phyloP scores from a whole-genome alignment of 805 yeast genomes.

The Brettanomyces custersianus region DNA sequence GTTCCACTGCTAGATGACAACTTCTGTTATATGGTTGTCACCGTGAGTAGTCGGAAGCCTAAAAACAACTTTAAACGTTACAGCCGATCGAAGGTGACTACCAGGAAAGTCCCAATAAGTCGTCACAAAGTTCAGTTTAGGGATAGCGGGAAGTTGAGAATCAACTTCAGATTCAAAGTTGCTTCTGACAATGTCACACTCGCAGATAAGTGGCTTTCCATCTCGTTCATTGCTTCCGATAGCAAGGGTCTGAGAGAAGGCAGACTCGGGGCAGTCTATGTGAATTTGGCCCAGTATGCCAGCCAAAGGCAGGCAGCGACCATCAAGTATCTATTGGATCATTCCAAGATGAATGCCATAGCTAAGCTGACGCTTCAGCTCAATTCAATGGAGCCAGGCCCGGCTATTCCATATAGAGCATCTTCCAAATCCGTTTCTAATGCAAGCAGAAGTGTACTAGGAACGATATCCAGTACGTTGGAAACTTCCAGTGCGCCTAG shows the following conservation, averaged over 20 bases:
- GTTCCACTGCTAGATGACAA: constrained; percentile 71
- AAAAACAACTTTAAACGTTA: constrained; percentile 11
- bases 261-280: constrained; percentile 53
- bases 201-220: constrained; percentile 32
- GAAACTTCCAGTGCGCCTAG: not conserved
- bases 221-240: constrained; percentile 29
- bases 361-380: constrained; percentile 44
- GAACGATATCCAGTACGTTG: not conserved
- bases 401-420: not conserved
- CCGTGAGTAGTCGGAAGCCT: constrained; percentile 12
- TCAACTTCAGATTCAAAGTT: constrained; percentile 30
- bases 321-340: constrained; percentile 59
- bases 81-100: constrained; percentile 15
- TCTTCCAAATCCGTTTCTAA: not conserved
- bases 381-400: constrained; percentile 8
- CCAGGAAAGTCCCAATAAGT: constrained; percentile 27
- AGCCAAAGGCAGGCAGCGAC: constrained; percentile 42
- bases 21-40: constrained; percentile 44
- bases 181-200: constrained; percentile 30
- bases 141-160: constrained; percentile 12
- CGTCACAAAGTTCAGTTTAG: constrained; percentile 48
- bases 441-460: not conserved
- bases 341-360: constrained; percentile 80
- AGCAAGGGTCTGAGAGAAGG: constrained; percentile 28
- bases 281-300: constrained; percentile 69